These are phyloP conservation scores for Entophlyctis luteolus DNA, from an alignment of 192 early-diverging fungal species.

Conservation along the genomic window DNA sequence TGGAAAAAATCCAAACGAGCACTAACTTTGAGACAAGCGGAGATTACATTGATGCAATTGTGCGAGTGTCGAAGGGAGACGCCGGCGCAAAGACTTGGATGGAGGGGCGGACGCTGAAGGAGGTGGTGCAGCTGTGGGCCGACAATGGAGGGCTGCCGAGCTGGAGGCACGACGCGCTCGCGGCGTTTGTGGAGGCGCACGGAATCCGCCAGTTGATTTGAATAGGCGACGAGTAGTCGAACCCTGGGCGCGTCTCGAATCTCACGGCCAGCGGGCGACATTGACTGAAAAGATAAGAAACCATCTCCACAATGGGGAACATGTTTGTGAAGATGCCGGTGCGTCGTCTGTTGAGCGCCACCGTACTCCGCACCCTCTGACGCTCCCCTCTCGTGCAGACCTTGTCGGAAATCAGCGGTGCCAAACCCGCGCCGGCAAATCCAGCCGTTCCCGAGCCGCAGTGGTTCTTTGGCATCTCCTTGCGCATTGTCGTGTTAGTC, in stretches of 20 bases:
- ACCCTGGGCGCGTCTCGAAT: too few species aligned
- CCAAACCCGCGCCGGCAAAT: constrained; percentile 1
- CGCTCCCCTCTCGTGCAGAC: not conserved
- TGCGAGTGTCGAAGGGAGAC: not conserved
- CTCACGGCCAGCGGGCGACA: too few species aligned
- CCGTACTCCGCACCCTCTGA: too few species aligned
- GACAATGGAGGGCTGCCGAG: not conserved
- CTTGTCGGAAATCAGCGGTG: not conserved
- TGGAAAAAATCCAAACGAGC: not conserved
- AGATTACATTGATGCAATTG: not conserved
- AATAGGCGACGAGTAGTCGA: too few species aligned
- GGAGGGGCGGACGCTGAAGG: not conserved
- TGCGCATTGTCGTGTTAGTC: not conserved
- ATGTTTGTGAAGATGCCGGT: not conserved
- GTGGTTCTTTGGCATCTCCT: not conserved
- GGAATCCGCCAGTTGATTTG: not conserved
- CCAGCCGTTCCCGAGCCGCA: constrained; percentile 5
- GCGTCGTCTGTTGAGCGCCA: too few species aligned
- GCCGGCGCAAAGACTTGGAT: not conserved
- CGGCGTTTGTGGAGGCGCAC: not conserved
- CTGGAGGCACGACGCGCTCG: not conserved
- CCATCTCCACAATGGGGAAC: not conserved
- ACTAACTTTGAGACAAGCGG: not conserved
- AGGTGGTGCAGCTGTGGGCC: constrained; percentile 11
- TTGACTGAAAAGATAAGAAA: too few species aligned